Evolutionary conservation across 2,329 filamentous ascomycete species (phyloP).

Genomic region (Phialocephala sp.): DNA sequence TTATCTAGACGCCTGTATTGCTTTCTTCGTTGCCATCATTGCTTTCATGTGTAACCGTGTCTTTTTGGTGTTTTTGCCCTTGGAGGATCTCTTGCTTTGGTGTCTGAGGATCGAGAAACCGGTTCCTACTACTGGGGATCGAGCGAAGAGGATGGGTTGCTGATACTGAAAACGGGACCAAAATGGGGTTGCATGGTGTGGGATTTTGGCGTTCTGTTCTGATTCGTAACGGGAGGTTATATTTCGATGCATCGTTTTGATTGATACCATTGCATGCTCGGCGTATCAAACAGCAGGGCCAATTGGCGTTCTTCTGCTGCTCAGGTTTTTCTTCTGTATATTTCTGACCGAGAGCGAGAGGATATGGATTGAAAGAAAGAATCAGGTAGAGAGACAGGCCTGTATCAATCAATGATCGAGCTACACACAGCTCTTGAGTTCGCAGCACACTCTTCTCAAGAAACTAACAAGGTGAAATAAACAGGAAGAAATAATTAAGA

Average conservation of each 20-base stretch:
- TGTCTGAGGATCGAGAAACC: conserved; percentile 56
- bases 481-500: no score
- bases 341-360: neutral
- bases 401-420: neutral
- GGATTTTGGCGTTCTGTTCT: neutral
- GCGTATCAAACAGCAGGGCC: neutral
- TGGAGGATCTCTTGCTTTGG: conserved; percentile 56
- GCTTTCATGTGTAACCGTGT: conserved; percentile 54
- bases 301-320: neutral
- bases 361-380: neutral
- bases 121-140: conserved; percentile 53
- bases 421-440: neutral
- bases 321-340: neutral
- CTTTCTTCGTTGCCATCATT: conserved; percentile 52
- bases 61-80: conserved; percentile 55
- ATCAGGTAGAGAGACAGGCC: neutral
- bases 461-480: neutral
- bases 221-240: neutral
- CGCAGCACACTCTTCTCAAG: neutral
- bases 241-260: conserved; percentile 5
- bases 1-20: conserved; percentile 56
- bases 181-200: neutral
- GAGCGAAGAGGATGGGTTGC: conserved; percentile 24
- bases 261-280: conserved; percentile 28
- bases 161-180: conserved; percentile 10